Base-by-base conservation (phyloP, 768 basidiomycete genomes). In the Inosperma sp. region DNA sequence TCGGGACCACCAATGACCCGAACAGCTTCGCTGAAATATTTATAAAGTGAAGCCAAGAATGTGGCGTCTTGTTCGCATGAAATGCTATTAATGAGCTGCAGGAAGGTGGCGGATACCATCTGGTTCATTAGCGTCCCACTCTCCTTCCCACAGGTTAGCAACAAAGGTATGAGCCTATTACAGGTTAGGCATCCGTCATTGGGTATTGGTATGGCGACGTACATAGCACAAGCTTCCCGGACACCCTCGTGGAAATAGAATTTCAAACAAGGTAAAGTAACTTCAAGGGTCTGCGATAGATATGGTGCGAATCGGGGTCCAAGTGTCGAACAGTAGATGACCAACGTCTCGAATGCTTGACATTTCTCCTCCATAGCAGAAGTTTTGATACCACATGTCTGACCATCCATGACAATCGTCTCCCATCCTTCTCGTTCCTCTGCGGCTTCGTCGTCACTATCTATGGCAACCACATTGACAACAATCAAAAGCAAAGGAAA, bases 231-330 rank as follows among this genome's bases (percentile, higher is more conserved):
- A 0, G 86, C 86, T 62, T 92, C 89, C 17, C 88, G 65, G 0
- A 93, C 89, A 1, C 89, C 88, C 48, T 92, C 89, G 56, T 92
- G 88, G 67, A 89, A 89, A 62, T 83, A 86, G 60, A 90, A 92
- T 35, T 77, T 69, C 39, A 93, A 61, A 2, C 80, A 80, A 0
- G 86, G 87, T 2, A 92, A 67, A 2, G 85, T 78, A 3, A 91
- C 77, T 59, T 88, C 84, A 3, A 93, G 72, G 8, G 76, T 78
- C 59, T 86, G 86, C 21, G 80, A 63, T 2, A 92, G 69, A 59
- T 88, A 92, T 0, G 88, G 87, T 1, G 80, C 82, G 57, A 89
- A 90, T 3, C 75, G 72, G 1, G 76, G 68, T 0, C 79, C 79
- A 0, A 92, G 74, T 4, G 84, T 82, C 34, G 82, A 84, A 55